Percentiles rank a stretch among this genome's conserved stretches.
These are phyloP conservation scores for Rhizopus microsporus DNA, from an alignment of 371 early-diverging fungal genomes.

Conservation along the genomic window DNA sequence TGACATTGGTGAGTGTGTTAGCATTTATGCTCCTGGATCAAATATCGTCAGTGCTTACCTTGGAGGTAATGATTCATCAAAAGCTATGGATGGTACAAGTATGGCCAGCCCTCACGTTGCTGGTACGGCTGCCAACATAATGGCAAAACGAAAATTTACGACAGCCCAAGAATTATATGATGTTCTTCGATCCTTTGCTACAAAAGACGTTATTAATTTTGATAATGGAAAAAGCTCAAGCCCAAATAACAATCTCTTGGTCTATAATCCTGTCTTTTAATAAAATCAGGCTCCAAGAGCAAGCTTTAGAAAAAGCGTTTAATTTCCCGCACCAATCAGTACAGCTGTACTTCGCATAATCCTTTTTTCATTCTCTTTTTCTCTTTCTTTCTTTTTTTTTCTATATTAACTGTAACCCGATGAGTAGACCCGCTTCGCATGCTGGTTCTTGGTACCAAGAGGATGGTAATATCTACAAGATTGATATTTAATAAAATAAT, in stretches of 20 bases:
- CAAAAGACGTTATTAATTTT: constrained; percentile 13
- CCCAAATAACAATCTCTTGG: constrained; percentile 21
- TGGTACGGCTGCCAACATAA: constrained; percentile 48
- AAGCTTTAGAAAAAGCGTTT: no score
- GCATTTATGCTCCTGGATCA: constrained; percentile 55
- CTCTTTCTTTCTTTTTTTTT: constrained; percentile 8
- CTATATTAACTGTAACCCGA: constrained; percentile 5
- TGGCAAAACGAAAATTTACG: constrained; percentile 23
- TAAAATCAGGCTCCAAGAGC: not conserved
- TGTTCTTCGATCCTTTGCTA: constrained; percentile 15
- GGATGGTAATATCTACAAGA: constrained; percentile 36
- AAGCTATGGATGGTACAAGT: constrained; percentile 66
- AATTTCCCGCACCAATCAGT: no score
- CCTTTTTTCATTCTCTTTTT: not conserved
- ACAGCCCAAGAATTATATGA: constrained; percentile 28
- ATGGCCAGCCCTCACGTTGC: constrained; percentile 78
- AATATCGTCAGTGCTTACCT: constrained; percentile 54
- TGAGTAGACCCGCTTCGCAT: constrained; percentile 66
- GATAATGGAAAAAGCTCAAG: constrained; percentile 4
- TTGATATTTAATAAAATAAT: constrained; percentile 8
- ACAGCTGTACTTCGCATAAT: no score
- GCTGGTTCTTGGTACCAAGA: constrained; percentile 84
- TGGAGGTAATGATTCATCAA: constrained; percentile 25
- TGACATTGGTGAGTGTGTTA: constrained; percentile 58
- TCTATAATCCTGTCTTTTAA: constrained; percentile 15